A percentile compares a stretch with the other conserved stretches of the same genome.
Evolutionary conservation across 2,329 filamentous ascomycete species (phyloP).

Genomic region (Pseudopyricularia cyperi): DNA sequence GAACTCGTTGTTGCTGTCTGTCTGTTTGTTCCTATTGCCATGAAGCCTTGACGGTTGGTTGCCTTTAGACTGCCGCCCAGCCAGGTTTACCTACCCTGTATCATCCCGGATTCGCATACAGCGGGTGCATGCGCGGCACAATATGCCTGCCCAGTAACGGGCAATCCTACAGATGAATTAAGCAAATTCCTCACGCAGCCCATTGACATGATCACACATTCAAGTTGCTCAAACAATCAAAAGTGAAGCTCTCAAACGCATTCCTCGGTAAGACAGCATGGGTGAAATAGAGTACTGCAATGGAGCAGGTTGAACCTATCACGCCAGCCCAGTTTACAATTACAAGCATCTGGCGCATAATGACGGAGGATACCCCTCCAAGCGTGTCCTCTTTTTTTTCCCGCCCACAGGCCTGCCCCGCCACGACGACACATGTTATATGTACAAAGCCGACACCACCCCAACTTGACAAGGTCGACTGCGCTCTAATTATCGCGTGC

Average conservation of each 20-base stretch:
- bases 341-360: slow-evolving; percentile 5
- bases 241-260: too few relatives aligned
- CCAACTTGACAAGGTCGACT: not conserved
- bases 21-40: too few relatives aligned
- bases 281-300: not conserved
- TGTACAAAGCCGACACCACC: not conserved
- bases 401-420: slow-evolving; percentile 5
- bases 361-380: not conserved
- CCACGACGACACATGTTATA: slow-evolving; percentile 4
- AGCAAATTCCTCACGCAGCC: too few relatives aligned
- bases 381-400: slow-evolving; percentile 1
- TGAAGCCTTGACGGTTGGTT: too few relatives aligned
- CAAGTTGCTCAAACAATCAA: too few relatives aligned
- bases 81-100: too few relatives aligned
- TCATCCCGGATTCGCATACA: too few relatives aligned
- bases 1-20: not conserved
- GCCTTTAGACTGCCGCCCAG: too few relatives aligned
- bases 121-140: too few relatives aligned
- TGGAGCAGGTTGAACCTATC: slow-evolving; percentile 8
- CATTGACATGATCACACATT: too few relatives aligned
- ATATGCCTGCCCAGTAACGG: too few relatives aligned
- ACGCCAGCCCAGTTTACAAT: slow-evolving; percentile 9
- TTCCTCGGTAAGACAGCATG: not conserved
- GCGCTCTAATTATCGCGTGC: not conserved
- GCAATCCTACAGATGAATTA: too few relatives aligned